phyloP scores from a whole-genome alignment of 2,329 filamentous ascomycete species.

The Drechslerella stenobrocha region DNA sequence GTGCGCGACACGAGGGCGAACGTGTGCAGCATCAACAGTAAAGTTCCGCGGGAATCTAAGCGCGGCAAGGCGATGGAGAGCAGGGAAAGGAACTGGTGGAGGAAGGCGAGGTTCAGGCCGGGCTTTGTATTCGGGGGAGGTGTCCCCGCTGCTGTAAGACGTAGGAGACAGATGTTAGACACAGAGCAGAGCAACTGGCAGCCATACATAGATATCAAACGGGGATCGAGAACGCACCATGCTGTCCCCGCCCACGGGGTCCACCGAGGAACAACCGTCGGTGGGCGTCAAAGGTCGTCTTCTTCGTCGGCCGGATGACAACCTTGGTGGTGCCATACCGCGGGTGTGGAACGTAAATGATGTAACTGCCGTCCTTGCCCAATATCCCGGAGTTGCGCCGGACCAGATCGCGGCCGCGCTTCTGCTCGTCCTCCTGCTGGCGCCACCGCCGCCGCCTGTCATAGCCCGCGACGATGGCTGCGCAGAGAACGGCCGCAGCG shows the following conservation, averaged over 20 bases:
- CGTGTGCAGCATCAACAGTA: conserved; percentile 82
- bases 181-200: conserved; percentile 40
- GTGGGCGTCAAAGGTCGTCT: conserved; percentile 94
- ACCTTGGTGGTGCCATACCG: conserved; percentile 74
- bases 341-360: conserved; percentile 34
- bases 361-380: conserved; percentile 70
- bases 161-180: not conserved
- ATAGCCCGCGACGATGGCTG: conserved; percentile 77
- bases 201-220: conserved; percentile 63
- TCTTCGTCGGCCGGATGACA: conserved; percentile 84
- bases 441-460: conserved; percentile 76
- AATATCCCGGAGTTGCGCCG: conserved; percentile 89
- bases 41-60: conserved; percentile 94
- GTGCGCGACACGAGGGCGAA: conserved; percentile 88
- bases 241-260: conserved; percentile 71
- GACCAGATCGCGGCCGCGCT: conserved; percentile 70
- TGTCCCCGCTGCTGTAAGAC: conserved; percentile 62
- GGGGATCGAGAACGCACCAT: conserved; percentile 13
- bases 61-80: conserved; percentile 97
- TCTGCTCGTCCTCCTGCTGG: conserved; percentile 75
- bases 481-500: conserved; percentile 72
- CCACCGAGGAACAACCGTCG: conserved; percentile 89
- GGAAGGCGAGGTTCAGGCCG: conserved; percentile 88
- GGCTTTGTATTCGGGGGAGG: conserved; percentile 90
- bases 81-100: conserved; percentile 94